phyloP scores from a whole-genome alignment of 148 eudicot genomes.

The Beta vulgaris region DNA sequence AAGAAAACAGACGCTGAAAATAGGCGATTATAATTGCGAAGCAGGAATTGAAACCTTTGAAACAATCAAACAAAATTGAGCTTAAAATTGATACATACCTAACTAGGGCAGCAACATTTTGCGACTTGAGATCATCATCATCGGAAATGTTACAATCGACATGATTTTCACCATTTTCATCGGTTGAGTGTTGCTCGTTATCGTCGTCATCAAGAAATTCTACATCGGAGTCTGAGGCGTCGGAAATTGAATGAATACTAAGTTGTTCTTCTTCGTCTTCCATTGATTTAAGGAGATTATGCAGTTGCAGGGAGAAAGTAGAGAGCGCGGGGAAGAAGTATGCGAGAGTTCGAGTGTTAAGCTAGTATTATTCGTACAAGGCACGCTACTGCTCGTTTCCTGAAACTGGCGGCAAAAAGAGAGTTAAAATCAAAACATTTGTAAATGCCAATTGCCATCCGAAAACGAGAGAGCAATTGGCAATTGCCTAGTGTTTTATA shows the following conservation, averaged over 20 bases:
- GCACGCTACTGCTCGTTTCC: no score
- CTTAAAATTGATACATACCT: constrained; percentile 30
- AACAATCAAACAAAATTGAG: neutral
- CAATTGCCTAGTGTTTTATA: no score
- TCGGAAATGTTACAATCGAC: constrained; percentile 8
- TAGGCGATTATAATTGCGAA: no score
- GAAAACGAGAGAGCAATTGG: no score
- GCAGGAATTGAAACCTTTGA: neutral
- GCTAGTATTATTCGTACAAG: no score
- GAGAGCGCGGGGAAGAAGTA: neutral
- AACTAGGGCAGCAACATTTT: constrained; percentile 56
- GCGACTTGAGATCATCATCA: constrained; percentile 38
- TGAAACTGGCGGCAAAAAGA: no score
- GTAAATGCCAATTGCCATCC: no score
- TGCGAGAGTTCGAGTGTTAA: no score
- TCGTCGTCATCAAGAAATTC: constrained; percentile 13
- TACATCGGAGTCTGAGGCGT: constrained; percentile 17
- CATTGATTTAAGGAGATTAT: neutral
- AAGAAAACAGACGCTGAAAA: no score
- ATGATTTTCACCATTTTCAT: neutral
- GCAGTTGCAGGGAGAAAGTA: neutral
- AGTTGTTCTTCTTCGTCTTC: constrained; percentile 23
- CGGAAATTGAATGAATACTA: constrained; percentile 16
- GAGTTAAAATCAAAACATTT: no score
- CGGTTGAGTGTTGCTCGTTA: neutral